Evolutionary conservation across 495 filamentous ascomycete genomes (phyloP), one percentile per base, ranked within the genome.

Genomic region (Tetracladium setigerum): DNA sequence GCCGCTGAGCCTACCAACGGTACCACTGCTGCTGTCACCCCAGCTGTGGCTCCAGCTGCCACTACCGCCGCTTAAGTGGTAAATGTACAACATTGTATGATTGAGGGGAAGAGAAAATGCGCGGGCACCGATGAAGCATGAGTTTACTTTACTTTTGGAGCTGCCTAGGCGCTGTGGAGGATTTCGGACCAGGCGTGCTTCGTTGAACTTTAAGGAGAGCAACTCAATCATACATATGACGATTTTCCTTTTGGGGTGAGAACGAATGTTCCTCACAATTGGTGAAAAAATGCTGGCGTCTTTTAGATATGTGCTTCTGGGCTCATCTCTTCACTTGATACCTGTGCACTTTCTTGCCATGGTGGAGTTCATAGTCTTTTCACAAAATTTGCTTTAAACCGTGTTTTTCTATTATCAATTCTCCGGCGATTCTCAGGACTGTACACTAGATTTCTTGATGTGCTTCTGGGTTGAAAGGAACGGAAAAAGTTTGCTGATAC

Each of bases 1-100:
- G 66, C 62, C 33, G 65, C 64, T 41, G 76, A 79, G 61, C 70
- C 53, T 36, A 69, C 70, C 53, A 67, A 71, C 55, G 66, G 64
- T 30, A 60, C 67, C 40, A 52, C 45, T 34, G 30, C 64, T 56
- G 65, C 74, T 41, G 43, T 43, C 34, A 46, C 53, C 48, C 52
- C 50, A n/a, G n/a, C 41, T n/a, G n/a, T n/a, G n/a, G 55, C 49
- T 41, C 39, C 55, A 32, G 30, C 41, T 14, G 52, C 52, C 49
- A 46, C 59, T 46, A 62, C 62, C 57, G 66, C 60, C 30, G 63
- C 65, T 51, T 61, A 56, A 54, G 53, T 47, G 46, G 55, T 59
- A 42, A 11, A 2, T 60, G 54, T 60, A 59, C 46, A 43, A 56
- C 30, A 44, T 50, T 60, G 48, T 49, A 55, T 37, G 52, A 60